Evolutionary conservation across 495 filamentous ascomycete genomes (phyloP), one percentile per base, ranked within the genome.

Genomic region (Pyronema domesticum): DNA sequence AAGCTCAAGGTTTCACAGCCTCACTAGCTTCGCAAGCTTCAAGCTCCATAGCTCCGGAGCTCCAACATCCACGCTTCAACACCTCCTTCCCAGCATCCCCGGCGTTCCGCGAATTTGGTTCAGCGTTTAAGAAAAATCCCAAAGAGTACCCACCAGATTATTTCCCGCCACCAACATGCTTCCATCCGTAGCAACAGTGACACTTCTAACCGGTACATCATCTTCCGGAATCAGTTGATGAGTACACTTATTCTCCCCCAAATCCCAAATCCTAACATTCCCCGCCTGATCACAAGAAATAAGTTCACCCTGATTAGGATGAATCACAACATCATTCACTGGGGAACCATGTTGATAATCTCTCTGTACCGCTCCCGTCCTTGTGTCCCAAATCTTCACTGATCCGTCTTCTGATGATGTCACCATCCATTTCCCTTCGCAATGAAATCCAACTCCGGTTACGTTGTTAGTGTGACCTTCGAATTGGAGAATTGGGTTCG

Each of bases 351-450:
- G 91, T 53, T 74, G 78, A 66, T 98, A 98, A 69, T 89, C 94
- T 15, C 91, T 79, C 67, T 96, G 91, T 42, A 96, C 77, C 44
- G 74, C 82, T 17, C 86, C 93, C 6, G 75, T 83, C 19, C 93
- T 76, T 6, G 89, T 96, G 67, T 98, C 93, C 91, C 91, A 98
- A 45, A 98, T 94, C 73, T 95, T 96, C 58, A 98, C 89, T 7
- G 88, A 94, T 47, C 89, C 85, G 62, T 98, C 91, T 67, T 98
- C 91, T 37, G 86, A 93, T 69, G 85, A 91, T 3, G 91, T 98
- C n/a, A 95, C 89, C 88, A 98, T 95, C 91, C 91, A 98, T 70
- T 96, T 96, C 9, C 88, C 88, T 66, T 98, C 91, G 62, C 88
- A 95, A 68, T 98, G 91, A 65, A 96, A 98, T 19, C 88, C 91